Conservation (phyloP, 2,329 filamentous ascomycete genomes). For the Zymoseptoria passerinii region DNA sequence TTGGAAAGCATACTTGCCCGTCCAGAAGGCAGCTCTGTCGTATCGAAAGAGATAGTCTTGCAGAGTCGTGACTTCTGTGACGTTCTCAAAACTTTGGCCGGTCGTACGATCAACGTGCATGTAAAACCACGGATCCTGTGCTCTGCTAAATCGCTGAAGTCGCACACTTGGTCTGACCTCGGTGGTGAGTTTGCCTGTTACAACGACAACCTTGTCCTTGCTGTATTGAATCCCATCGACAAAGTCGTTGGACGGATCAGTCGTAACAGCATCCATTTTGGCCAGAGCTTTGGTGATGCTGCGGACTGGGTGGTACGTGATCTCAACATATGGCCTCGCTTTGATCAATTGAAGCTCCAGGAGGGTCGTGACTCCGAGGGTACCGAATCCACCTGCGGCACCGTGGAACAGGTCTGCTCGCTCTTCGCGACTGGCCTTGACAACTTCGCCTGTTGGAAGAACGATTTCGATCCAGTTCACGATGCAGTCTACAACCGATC, state of each 20-base stretch:
- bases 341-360: constrained; percentile 42
- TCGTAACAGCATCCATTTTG: constrained; percentile 31
- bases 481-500: constrained; percentile 40
- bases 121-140: constrained; percentile 65
- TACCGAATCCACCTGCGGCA: constrained; percentile 58
- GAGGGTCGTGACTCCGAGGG: constrained; percentile 57
- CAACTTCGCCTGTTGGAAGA: constrained; percentile 43
- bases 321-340: constrained; percentile 42
- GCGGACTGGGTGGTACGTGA: constrained; percentile 39
- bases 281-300: constrained; percentile 37
- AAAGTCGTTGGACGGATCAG: constrained; percentile 47
- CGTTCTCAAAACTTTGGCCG: constrained; percentile 1
- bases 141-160: constrained; percentile 45
- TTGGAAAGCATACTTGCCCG: constrained; percentile 50
- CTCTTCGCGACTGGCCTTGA: constrained; percentile 36
- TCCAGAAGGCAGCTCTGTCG: constrained; percentile 59
- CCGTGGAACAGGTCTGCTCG: constrained; percentile 56
- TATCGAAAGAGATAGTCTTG: constrained; percentile 53
- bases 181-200: constrained; percentile 31
- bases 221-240: constrained; percentile 51
- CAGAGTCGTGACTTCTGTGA: constrained; percentile 33
- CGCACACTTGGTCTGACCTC: constrained; percentile 27
- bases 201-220: constrained; percentile 34
- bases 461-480: constrained; percentile 57
- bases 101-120: constrained; percentile 47